Percentiles rank a stretch among this genome's conserved stretches.
Conservation (phyloP, 768 basidiomycete species). For the Hypsizygus marmoreus region DNA sequence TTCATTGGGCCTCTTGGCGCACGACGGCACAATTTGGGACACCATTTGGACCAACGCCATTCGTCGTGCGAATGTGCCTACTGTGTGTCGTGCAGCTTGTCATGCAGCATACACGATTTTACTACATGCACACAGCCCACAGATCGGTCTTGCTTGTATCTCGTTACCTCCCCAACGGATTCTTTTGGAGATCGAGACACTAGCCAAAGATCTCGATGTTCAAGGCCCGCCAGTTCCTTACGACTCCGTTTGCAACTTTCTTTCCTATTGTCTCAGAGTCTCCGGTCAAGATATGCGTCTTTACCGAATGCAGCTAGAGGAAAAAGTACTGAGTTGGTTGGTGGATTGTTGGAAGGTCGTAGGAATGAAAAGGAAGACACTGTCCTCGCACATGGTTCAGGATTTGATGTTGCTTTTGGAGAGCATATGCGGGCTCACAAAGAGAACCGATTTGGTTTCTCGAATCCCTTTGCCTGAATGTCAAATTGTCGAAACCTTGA, state of each 20-base stretch:
- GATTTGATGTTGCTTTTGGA: constrained; percentile 70
- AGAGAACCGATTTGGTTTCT: constrained; percentile 45
- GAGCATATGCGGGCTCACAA: constrained; percentile 59
- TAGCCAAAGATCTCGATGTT: constrained; percentile 83
- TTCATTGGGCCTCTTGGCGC: constrained; percentile 7
- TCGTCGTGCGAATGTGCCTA: constrained; percentile 67
- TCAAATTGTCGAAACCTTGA: constrained; percentile 57
- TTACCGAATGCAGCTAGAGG: constrained; percentile 84
- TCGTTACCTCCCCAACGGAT: constrained; percentile 57
- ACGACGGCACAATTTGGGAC: constrained; percentile 61
- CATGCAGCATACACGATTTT: constrained; percentile 65
- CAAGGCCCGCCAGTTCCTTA: constrained; percentile 88
- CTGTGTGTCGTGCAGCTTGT: constrained; percentile 78
- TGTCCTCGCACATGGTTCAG: constrained; percentile 53
- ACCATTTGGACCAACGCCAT: constrained; percentile 82
- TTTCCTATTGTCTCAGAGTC: constrained; percentile 66
- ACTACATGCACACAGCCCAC: constrained; percentile 30
- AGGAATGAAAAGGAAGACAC: constrained; percentile 36
- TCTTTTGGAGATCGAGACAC: constrained; percentile 71
- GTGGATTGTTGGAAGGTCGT: constrained; percentile 64
- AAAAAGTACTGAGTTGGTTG: constrained; percentile 84
- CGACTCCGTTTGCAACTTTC: constrained; percentile 88
- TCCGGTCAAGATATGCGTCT: constrained; percentile 82
- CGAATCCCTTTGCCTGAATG: constrained; percentile 70
- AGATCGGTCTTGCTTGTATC: constrained; percentile 20